Conservation (phyloP, 306 rosid genomes). For the Sphenostylis stenocarpa region DNA sequence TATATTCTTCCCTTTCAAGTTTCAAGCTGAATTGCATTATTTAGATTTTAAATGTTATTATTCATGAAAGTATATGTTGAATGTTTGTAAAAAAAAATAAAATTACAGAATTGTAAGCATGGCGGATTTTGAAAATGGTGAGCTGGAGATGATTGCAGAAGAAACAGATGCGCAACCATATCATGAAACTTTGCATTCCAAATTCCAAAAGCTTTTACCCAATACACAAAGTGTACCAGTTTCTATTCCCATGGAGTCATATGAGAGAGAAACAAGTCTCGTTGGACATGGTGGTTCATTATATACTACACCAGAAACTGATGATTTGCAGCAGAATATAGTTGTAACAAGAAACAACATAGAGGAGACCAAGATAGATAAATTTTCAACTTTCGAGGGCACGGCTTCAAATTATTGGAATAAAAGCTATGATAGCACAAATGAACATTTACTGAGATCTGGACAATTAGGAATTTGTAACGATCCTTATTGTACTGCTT, state of each 20-base stretch:
- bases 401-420: slow-evolving; percentile 44
- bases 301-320: slow-evolving; percentile 34
- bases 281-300: slow-evolving; percentile 64
- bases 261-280: slow-evolving; percentile 42
- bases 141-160: slow-evolving; percentile 55
- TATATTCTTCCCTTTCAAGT: background rate
- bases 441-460: slow-evolving; percentile 70
- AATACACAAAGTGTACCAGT: slow-evolving; percentile 59
- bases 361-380: slow-evolving; percentile 40
- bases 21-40: background rate
- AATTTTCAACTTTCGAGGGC: slow-evolving; percentile 31
- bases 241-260: slow-evolving; percentile 52
- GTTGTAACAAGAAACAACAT: slow-evolving; percentile 33
- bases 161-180: slow-evolving; percentile 30
- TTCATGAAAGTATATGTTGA: background rate
- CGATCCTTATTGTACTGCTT: slow-evolving; percentile 86
- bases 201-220: slow-evolving; percentile 35
- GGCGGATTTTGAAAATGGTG: slow-evolving; percentile 55
- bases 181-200: slow-evolving; percentile 38
- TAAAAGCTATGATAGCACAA: slow-evolving; percentile 37
- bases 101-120: slow-evolving; percentile 42
- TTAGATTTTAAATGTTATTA: background rate
- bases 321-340: slow-evolving; percentile 30
- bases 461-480: slow-evolving; percentile 86
- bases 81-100: background rate